phyloP scores from a whole-genome alignment of 2,329 filamentous ascomycete genomes.

The Arthrobotrys iridis region DNA sequence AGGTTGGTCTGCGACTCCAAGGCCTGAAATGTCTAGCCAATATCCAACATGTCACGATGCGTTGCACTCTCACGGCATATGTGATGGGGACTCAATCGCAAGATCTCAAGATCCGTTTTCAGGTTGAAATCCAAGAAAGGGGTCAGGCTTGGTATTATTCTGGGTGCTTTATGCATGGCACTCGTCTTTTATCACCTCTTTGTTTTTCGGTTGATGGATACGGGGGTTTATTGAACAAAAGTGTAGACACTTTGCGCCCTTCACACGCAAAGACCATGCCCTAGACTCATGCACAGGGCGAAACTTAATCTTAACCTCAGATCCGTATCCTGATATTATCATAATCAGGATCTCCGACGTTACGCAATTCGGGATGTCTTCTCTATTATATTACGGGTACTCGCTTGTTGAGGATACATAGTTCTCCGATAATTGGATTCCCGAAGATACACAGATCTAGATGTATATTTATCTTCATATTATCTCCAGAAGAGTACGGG shows the following conservation, averaged over 20 bases:
- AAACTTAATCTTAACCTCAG: slow-evolving; percentile 12
- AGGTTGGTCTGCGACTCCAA: not conserved
- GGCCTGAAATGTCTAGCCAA: not conserved
- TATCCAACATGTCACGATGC: slow-evolving; percentile 25
- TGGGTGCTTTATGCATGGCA: not conserved
- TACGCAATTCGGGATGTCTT: not conserved
- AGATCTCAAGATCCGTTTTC: slow-evolving; percentile 11
- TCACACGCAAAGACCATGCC: not conserved
- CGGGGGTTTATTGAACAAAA: not conserved
- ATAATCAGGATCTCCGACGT: not conserved
- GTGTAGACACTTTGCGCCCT: not conserved
- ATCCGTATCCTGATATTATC: not conserved
- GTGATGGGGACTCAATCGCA: slow-evolving; percentile 18
- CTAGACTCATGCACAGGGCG: not conserved
- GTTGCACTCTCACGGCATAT: slow-evolving; percentile 43
- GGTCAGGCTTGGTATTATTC: not conserved
- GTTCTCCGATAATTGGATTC: not conserved
- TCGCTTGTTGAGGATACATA: not conserved
- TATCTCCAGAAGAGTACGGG: too few species aligned
- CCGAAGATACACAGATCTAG: not conserved
- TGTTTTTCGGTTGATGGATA: not conserved
- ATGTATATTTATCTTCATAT: too few species aligned
- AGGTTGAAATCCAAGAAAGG: slow-evolving; percentile 31
- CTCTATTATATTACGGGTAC: not conserved
- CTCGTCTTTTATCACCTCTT: not conserved